Base-by-base conservation (phyloP, 2,329 filamentous ascomycete genomes). In the Pestalotiopsis sp. region DNA sequence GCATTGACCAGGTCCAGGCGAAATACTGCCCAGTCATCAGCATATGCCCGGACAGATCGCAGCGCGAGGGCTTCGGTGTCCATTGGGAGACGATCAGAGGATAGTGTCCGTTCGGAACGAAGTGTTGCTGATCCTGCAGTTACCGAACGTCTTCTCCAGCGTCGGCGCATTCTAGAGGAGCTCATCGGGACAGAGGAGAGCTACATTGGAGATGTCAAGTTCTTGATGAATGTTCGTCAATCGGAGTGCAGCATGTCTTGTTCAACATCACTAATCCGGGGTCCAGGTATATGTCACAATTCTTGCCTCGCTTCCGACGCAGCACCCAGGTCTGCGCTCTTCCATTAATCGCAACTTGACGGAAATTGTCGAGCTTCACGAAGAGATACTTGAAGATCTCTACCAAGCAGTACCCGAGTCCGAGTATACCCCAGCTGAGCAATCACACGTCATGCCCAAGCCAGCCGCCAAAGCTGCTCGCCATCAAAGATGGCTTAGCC, bases 141-240 rank as follows among this genome's bases (percentile, higher is more conserved):
- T n/a, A 87, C 88, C 57, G 87, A 90, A 72, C 89, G 95, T 66
- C 89, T 93, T 1, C 80, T 92, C 23, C 92, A 94, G 75, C 89
- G 96, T 70, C 89, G 93, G 14, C 90, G 91, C 70, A 90, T 97
- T 52, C 81, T 98, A 45, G 93, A 96, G 76, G 96, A 98, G 80
- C 83, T 98, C 64, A 89, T 98, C 70, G 87, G 83, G 68, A 97
- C 95, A 0, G 96, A 98, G 79, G 92, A 96, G 77, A 90, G 91
- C 75, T 98, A 98, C 77, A 91, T 98, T 74, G 89, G 91, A 17
- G 95, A 97, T 75, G 81, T 98, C 68, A 93, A 93, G 74, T 94
- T 96, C 72, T 84, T 98, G 69, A 92, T 92, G 77, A 94, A 97
- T 80, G 95, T 95, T 82, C 77, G 89, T 75, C 56, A 9, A 12